Evolutionary conservation across 768 basidiomycete species (phyloP), one percentile per base, ranked within the genome.

Genomic region (Crucibulum laeve): DNA sequence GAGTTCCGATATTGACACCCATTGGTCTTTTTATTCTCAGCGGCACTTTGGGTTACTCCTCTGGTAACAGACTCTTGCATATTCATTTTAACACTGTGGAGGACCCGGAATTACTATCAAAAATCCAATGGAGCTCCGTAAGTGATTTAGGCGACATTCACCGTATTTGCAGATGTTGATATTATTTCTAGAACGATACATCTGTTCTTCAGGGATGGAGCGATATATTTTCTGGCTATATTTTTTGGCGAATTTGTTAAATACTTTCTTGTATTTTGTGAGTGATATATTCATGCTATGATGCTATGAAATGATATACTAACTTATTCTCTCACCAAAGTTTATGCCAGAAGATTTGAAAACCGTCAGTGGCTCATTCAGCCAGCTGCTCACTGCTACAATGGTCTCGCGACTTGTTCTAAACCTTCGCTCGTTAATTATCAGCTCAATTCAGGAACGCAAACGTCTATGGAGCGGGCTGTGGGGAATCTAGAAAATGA

Each of bases 231-330:
- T 25, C 22, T 48, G 7, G 44, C 42, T 18, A 53, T 55, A n/a
- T 53, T 52, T n/a, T 22, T 28, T 48, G 42, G 48, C 54, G 15
- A 55, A 55, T 33, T 38, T 53, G 4, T 13, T 55, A 25, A 55
- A 55, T 35, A 53, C 50, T 5, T 36, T 55, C 5, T 36, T 52
- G 15, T 54, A 38, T 40, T 53, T 53, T 25, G 54, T 55, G 23
- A 48, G 54, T 46, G 4, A 13, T 25, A 14, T 19, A 13, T 14
- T 7, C 14, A 13, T 28, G 14, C 18, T 10, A 22, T 3, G 8
- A 13, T n/a, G 11, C 15, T 25, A 42, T 33, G 36, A 17, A n/a
- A n/a, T n/a, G n/a, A n/a, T n/a, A 22, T 44, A 22, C 6, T 40
- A 44, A 24, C 11, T 17, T 35, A 23, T 7, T 43, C 17, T 15